Evolutionary conservation across 179 eudicot species (phyloP), one percentile per base, ranked within the genome.

Genomic region (Drosera spatulata): DNA sequence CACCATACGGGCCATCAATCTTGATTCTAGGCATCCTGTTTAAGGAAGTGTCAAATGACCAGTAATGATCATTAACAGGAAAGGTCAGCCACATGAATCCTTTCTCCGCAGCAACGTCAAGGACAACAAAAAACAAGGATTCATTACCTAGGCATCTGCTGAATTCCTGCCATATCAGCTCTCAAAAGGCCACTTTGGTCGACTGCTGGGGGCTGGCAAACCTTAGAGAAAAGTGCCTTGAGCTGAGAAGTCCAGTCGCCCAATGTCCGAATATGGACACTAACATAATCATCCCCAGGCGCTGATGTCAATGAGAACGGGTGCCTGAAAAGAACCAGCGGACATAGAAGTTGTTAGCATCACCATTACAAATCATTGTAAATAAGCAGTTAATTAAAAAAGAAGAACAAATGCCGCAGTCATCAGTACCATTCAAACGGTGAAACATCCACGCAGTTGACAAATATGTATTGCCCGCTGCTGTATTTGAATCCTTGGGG

Each of bases 161-260:
- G 48, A 50, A 64, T 77, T 41, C 15, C 52, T 39, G 60, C 77
- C 11, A 78, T 50, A 51, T 80, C 85, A 39, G 85, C 82, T 51
- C 80, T 73, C 37, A 79, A 65, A 33, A 82, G 80, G 56, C 81
- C 86, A 39, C 86, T 76, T 59, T 82, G 77, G 50, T 79, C 71
- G 12, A 52, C 58, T 42, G 63, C 48, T 6, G 86, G 79, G 39
- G 81, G 84, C 46, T 74, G 78, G 57, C 84, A 74, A 48, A 74
- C 67, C 71, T 81, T 78, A 59, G 82, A 71, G 67, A 78, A 78
- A 58, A 75, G 76, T 42, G 74, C 55, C 60, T 77, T 71, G 53
- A 82, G 74, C 62, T 79, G 80, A 50, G 80, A 74, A 42, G 84
- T 79, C 82, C 87, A 82, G 67, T 79, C 80, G n/a, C 84, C 84